These are phyloP conservation scores for Aspergillus novoparasiticus DNA, from an alignment of 2,329 filamentous ascomycete species.

Conservation along the genomic window DNA sequence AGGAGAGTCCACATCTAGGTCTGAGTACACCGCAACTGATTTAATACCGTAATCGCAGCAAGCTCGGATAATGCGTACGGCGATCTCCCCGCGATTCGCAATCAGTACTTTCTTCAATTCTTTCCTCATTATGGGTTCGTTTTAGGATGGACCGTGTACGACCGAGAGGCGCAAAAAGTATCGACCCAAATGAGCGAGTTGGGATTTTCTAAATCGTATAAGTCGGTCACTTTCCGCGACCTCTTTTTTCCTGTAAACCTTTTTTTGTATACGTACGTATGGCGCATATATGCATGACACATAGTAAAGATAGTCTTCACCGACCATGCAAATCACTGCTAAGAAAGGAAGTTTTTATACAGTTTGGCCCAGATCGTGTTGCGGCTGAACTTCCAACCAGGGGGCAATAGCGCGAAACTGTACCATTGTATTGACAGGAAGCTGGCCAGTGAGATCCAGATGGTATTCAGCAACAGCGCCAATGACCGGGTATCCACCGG, in stretches of 20 bases:
- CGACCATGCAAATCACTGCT: neutral
- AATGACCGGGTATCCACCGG: neutral
- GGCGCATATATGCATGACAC: neutral
- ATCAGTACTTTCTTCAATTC: neutral
- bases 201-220: neutral
- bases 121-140: neutral
- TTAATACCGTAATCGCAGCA: neutral
- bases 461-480: neutral
- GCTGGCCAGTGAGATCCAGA: neutral
- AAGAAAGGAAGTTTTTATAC: neutral
- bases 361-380: neutral
- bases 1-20: neutral
- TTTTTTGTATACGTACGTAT: neutral
- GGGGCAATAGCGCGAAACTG: neutral
- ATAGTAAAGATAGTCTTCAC: neutral
- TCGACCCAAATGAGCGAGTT: too few species aligned
- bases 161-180: too few species aligned
- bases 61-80: neutral
- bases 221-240: neutral
- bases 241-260: neutral
- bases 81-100: neutral
- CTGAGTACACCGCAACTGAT: neutral
- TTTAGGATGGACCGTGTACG: neutral
- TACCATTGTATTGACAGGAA: neutral
- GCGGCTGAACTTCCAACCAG: neutral